Base-by-base conservation (phyloP, 768 basidiomycete genomes). In the Suillus subaureus region DNA sequence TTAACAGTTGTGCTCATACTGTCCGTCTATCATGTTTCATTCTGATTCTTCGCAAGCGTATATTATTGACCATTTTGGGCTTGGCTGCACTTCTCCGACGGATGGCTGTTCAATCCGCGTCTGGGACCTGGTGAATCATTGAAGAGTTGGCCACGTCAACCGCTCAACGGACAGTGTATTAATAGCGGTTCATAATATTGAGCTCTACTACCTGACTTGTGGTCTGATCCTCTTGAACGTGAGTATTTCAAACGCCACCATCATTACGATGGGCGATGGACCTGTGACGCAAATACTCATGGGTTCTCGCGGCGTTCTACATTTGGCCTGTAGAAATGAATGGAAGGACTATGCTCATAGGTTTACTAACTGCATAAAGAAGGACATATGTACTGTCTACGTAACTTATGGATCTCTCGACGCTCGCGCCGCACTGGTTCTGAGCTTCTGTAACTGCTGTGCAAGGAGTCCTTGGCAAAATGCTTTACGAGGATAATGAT, bases 141-240 rank as follows among this genome's bases (percentile, higher is more conserved):
- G 55, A 8, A 56, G 33, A 56, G 35, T 13, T 37, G 8, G 55
- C 55, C 51, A 52, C 51, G 51, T 52, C 28, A 31, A 55, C 26
- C 6, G 26, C 51, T 28, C 8, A 52, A 52, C 51, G 28, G 51
- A 52, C 28, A 9, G 16, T 56, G 40, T 26, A 35, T 58, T 58
- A 40, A 39, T 57, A 37, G 15, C 15, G 16, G 13, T 4, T n/a
- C 35, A 39, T 43, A 43, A 18, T 18, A 42, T 37, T 15, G 55
- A 35, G n/a, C 6, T 12, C 55, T 33, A 37, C 55, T 40, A 26
- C 18, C 39, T 28, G 57, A 1, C 16, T 39, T 35, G 35, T 40
- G 70, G 78, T 83, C 55, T 84, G 83, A 74, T 89, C 85, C 56
- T 89, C 79, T 18, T 12, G 87, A 80, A 70, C 86, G 84, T 23